Percentiles rank a stretch among this genome's conserved stretches.
phyloP scores from a whole-genome alignment of 1,284 basidiomycete species.

The Tilletia horrida region DNA sequence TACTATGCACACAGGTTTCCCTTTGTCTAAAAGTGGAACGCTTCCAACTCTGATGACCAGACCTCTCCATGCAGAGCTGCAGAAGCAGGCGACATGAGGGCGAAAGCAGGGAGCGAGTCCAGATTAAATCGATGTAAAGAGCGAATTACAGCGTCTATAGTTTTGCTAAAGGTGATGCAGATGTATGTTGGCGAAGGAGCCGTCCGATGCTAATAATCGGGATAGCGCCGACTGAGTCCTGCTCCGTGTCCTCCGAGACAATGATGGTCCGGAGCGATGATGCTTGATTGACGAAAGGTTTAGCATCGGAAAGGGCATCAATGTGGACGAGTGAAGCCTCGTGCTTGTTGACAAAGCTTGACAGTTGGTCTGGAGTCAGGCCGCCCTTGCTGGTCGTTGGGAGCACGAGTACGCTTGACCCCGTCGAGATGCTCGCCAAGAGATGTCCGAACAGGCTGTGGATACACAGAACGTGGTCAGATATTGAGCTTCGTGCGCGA shows the following conservation, averaged over 20 bases:
- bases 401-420: neutral
- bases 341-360: neutral
- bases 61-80: too few species aligned
- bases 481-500: too few species aligned
- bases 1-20: too few species aligned
- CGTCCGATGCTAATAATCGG: slow-evolving; percentile 1
- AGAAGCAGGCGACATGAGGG: too few species aligned
- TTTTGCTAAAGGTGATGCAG: too few species aligned
- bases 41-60: too few species aligned
- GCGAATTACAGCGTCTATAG: too few species aligned
- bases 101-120: too few species aligned
- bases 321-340: neutral
- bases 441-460: slow-evolving; percentile 12
- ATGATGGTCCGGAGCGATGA: neutral
- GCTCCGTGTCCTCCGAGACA: slow-evolving; percentile 1
- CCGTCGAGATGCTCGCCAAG: neutral
- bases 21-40: too few species aligned
- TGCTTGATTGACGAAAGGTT: neutral
- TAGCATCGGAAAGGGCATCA: neutral
- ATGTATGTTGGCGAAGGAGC: neutral
- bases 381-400: neutral
- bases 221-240: neutral
- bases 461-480: neutral
- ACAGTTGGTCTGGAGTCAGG: neutral
- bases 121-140: too few species aligned